Conservation (phyloP, 179 eudicot species). For the Beta lomatogona region DNA sequence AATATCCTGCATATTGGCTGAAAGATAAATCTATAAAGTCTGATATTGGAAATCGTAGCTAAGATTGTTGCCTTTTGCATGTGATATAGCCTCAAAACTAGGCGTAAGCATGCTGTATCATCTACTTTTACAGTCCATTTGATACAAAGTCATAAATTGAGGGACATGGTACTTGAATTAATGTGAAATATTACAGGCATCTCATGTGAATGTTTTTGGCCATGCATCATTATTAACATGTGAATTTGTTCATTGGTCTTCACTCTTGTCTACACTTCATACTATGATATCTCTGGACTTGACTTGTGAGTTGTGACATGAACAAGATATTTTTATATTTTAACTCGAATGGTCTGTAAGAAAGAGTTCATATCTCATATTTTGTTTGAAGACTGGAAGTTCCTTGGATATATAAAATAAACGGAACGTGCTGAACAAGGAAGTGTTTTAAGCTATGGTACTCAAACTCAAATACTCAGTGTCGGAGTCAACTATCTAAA, state of each 20-base stretch:
- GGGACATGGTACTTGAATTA: background rate
- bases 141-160: background rate
- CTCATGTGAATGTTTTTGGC: background rate
- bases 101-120: background rate
- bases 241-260: too few relatives aligned
- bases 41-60: background rate
- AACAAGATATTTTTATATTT: too few relatives aligned
- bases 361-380: background rate
- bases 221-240: background rate
- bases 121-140: background rate
- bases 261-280: too few relatives aligned
- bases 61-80: background rate
- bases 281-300: background rate
- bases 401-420: background rate
- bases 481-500: too few relatives aligned
- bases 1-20: background rate
- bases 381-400: background rate
- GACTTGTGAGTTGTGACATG: too few relatives aligned
- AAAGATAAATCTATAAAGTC: background rate
- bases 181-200: background rate
- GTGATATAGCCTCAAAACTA: background rate
- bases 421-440: background rate
- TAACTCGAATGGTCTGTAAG: background rate
- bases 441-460: background rate
- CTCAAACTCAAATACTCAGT: too few relatives aligned